phyloP scores from a whole-genome alignment of 1,284 basidiomycete species.

The Xerocomus minutiporus region DNA sequence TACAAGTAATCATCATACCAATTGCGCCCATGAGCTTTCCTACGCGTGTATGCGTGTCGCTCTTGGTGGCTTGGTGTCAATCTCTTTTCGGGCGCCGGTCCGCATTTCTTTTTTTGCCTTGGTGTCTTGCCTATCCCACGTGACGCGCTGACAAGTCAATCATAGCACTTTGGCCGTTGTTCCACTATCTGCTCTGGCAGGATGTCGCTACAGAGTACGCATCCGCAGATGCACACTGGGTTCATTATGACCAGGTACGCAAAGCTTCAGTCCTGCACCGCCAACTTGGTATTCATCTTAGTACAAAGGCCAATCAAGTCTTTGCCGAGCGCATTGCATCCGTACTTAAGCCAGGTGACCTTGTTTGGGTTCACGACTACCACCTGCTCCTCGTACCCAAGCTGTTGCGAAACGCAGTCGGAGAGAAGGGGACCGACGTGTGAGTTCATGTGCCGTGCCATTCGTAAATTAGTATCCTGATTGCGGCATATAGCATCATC shows the following conservation, averaged over 20 bases:
- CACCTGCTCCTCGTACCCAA: constrained; percentile 89
- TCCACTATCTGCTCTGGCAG: constrained; percentile 98
- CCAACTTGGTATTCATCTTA: constrained; percentile 4
- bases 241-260: constrained; percentile 28
- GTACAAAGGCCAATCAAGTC: constrained; percentile 70
- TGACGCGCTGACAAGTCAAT: constrained; percentile 4
- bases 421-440: constrained; percentile 27
- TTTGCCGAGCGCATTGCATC: constrained; percentile 79
- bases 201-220: constrained; percentile 82
- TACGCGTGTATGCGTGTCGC: not conserved
- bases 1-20: not conserved
- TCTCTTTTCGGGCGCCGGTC: not conserved
- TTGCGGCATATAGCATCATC: constrained; percentile 49
- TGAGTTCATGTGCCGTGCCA: constrained; percentile 15
- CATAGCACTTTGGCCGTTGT: constrained; percentile 91
- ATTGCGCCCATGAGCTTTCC: not conserved
- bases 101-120: not conserved
- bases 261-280: not conserved
- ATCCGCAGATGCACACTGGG: constrained; percentile 79
- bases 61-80: not conserved
- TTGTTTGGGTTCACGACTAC: constrained; percentile 90
- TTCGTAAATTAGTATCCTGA: not conserved
- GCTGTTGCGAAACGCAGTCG: constrained; percentile 61
- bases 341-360: constrained; percentile 83
- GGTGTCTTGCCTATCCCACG: not conserved